Evolutionary conservation across 495 filamentous ascomycete genomes (phyloP), one percentile per base, ranked within the genome.

Genomic region (Penicillium desertorum): DNA sequence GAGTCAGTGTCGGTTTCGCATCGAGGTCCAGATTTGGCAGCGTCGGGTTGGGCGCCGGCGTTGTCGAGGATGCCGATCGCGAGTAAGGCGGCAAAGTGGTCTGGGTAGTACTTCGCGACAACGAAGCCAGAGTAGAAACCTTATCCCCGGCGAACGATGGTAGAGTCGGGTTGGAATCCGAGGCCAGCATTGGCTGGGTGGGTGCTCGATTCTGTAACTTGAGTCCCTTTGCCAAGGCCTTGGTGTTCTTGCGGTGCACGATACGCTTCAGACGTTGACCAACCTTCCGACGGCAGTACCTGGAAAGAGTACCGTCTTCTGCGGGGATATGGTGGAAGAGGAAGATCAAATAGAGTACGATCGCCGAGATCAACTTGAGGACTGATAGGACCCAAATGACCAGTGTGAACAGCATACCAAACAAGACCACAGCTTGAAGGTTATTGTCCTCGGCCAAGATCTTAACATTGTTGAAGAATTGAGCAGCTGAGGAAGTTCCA

Each of bases 251-350:
- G 57, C 75, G 78, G 16, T 80, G 78, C 4, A 97, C 91, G 59
- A 98, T 94, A 49, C 84, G 80, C 55, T 83, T 86, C 60, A 98
- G 76, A 53, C 91, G 80, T 43, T 79, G 84, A 65, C 95, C 91
- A 67, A 96, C 85, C 75, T 96, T 96, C 16, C 91, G 84, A 56
- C 89, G 86, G 67, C 93, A 97, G 73, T 95, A 98, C 14, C 84
- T 84, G 12, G 83, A 81, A 20, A 98, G 79, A 1, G 86, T 84
- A n/a, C 88, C 88, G 67, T 96, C 90, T 25, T 79, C 74, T 11
- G 78, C 77, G 5, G 90, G 90, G 56, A 98, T 95, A 62, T 91
- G 88, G 71, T 91, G 88, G 81, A 89, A 96, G 4, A 98, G 80
- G 76, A 94, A 98, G 57, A 86, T 79, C 27, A 96, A 69, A 70